Evolutionary conservation across 2,329 filamentous ascomycete species (phyloP).

Genomic region (Calonectria pauciramosa): DNA sequence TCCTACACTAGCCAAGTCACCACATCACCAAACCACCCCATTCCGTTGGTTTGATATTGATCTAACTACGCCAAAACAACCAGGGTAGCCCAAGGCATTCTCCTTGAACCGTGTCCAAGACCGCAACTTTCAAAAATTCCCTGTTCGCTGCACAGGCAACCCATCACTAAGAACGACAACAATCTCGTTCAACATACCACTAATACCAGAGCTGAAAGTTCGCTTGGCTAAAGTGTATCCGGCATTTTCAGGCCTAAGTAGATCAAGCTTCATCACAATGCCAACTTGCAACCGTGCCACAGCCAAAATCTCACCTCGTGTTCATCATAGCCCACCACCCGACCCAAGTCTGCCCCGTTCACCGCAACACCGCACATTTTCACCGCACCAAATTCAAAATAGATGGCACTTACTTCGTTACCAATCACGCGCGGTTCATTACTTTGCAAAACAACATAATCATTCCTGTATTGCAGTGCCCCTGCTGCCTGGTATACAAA

Average conservation of each 20-base stretch:
- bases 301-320: not conserved
- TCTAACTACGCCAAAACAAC: not conserved
- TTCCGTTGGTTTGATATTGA: not conserved
- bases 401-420: not conserved
- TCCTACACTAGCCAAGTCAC: not conserved
- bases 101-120: not conserved
- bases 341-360: not conserved
- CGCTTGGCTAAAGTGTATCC: not conserved
- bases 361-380: not conserved
- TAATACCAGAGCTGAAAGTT: not conserved
- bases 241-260: not conserved
- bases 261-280: not conserved
- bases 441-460: conserved; percentile 7
- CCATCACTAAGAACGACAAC: not conserved
- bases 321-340: not conserved
- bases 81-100: not conserved
- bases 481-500: conserved; percentile 37
- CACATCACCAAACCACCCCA: not conserved
- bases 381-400: not conserved
- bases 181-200: not conserved
- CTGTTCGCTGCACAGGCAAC: not conserved
- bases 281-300: not conserved
- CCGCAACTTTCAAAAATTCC: not conserved
- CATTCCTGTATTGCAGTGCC: conserved; percentile 23
- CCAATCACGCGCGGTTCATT: not conserved